These are phyloP conservation scores for Penicillium sp. DNA, from an alignment of 2,329 filamentous ascomycete species.

Conservation along the genomic window DNA sequence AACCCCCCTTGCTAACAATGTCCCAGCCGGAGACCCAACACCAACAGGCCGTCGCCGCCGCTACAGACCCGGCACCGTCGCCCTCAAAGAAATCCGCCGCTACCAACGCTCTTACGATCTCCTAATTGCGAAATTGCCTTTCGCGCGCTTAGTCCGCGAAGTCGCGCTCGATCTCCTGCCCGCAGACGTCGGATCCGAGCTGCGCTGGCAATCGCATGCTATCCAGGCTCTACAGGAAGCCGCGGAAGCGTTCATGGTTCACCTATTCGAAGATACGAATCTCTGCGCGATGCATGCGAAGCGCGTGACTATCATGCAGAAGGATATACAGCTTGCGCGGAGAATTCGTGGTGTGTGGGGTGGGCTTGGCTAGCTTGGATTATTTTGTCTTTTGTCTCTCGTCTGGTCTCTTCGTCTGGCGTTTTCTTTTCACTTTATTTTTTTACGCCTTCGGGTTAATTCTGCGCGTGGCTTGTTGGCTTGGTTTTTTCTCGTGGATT, in stretches of 20 bases:
- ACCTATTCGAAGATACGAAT: constrained; percentile 95
- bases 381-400: too few species aligned
- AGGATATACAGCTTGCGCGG: constrained; percentile 90
- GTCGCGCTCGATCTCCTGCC: constrained; percentile 56
- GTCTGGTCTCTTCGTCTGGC: background rate
- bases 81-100: constrained; percentile 83
- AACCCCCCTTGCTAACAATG: constrained; percentile 10
- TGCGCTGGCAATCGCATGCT: constrained; percentile 95
- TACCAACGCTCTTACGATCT: constrained; percentile 90
- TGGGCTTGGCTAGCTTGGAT: constrained; percentile 52
- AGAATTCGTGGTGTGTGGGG: constrained; percentile 76
- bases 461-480: background rate
- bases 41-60: constrained; percentile 59
- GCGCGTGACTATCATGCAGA: constrained; percentile 94
- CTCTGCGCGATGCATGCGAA: constrained; percentile 96
- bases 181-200: constrained; percentile 58
- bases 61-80: constrained; percentile 76
- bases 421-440: background rate
- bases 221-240: constrained; percentile 92
- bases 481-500: too few species aligned
- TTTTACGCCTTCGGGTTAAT: constrained; percentile 1
- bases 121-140: constrained; percentile 61
- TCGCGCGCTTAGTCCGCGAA: constrained; percentile 50
- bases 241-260: constrained; percentile 91
- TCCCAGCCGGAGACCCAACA: constrained; percentile 67